Base-by-base conservation (phyloP, 257 asterid genomes). In the Petunia axillaris region DNA sequence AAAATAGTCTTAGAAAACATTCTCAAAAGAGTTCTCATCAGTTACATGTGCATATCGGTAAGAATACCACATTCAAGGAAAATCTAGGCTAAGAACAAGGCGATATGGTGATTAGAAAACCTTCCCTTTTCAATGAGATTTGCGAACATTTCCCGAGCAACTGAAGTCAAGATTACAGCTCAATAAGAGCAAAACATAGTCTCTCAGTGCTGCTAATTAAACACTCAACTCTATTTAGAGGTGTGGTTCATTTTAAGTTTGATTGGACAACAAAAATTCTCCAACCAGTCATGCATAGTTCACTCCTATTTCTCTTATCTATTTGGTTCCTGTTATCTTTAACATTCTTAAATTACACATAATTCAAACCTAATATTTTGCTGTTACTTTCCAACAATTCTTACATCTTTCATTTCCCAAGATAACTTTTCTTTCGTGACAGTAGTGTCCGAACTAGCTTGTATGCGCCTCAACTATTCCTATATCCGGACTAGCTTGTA, bases 391-490 rank as follows among this genome's bases (percentile, higher is more conserved):
- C 15, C 58, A 43, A 67, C 15, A 43, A n/a, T 43, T 43, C 46
- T 46, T 13, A 38, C 50, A 39, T 39, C 73, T 65, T 65, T 65
- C 50, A 65, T n/a, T 63, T 63, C 11, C 68, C 76, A 68, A 43
- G 57, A 68, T 8, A 43, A 25, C 25, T 25, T 25, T 25, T 25
- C 25, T 25, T 25, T 25, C 25, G 25, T 25, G 0, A 25, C 0
- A 25, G 25, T 25, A 25, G 25, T 25, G 25, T 25, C 25, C 25
- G 25, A 25, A 25, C 25, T 25, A 25, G 0, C 25, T 25, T 25
- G 25, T 25, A 25, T 25, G 25, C 25, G 25, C 25, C 25, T 25
- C 25, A 25, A 25, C 25, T 25, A 25, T 25, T 25, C 25, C 25
- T 25, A 25, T 25, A 0, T 25, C 25, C 25, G 25, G 25, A 25